Percentiles rank a stretch among this genome's conserved stretches.
These are phyloP conservation scores for Aphanoascus verrucosus DNA, from an alignment of 2,329 filamentous ascomycete species.

Conservation along the genomic window DNA sequence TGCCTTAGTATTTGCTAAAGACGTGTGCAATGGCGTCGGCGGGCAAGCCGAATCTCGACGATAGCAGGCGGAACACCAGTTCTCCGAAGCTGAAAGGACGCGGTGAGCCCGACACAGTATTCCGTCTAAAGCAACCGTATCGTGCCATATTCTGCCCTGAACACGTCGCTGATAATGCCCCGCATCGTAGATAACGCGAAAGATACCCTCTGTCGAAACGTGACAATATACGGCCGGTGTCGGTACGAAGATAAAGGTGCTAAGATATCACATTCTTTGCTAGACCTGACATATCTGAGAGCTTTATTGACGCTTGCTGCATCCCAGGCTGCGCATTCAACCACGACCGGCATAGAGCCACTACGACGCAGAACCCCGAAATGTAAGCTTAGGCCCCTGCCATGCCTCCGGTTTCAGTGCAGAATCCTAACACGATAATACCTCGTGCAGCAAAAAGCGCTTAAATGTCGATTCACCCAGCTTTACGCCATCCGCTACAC, in stretches of 20 bases:
- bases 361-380: conserved; percentile 31
- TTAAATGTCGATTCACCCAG: conserved; percentile 94
- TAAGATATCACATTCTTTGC: background rate
- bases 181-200: conserved; percentile 56
- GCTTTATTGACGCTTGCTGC: conserved; percentile 11
- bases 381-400: conserved; percentile 23
- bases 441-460: conserved; percentile 47
- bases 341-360: conserved; percentile 62
- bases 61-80: conserved; percentile 35
- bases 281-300: background rate
- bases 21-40: conserved; percentile 34
- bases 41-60: conserved; percentile 35
- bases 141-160: background rate
- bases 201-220: conserved; percentile 83
- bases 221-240: conserved; percentile 86
- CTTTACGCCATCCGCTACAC: conserved; percentile 59
- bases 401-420: background rate
- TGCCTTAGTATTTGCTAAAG: conserved; percentile 28
- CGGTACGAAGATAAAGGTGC: conserved; percentile 75
- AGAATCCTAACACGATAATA: background rate
- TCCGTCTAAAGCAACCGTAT: background rate
- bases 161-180: background rate
- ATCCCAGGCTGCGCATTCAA: conserved; percentile 67
- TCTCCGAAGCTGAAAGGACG: conserved; percentile 41
- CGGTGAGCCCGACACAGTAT: conserved; percentile 30